Evolutionary conservation across 768 basidiomycete species (phyloP).

Genomic region (Boletus pseudopeckii): DNA sequence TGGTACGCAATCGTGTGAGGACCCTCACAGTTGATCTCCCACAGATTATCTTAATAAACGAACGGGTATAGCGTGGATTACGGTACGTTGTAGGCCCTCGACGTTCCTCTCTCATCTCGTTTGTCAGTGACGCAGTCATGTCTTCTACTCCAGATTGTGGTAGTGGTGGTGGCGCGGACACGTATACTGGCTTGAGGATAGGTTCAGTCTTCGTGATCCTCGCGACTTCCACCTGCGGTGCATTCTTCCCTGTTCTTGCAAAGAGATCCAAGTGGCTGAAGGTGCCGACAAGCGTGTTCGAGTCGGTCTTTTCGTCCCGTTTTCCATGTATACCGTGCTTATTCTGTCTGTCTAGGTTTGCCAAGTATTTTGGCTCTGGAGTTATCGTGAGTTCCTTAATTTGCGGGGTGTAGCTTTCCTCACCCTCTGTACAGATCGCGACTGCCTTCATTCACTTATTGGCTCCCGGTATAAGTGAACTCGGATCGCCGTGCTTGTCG

Average conservation of each 20-base stretch:
- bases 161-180: constrained; percentile 48
- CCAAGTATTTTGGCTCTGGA: constrained; percentile 89
- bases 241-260: constrained; percentile 70
- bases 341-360: constrained; percentile 48
- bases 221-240: constrained; percentile 52
- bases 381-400: constrained; percentile 60
- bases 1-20: constrained; percentile 5
- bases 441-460: constrained; percentile 88
- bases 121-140: constrained; percentile 12
- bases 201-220: constrained; percentile 76
- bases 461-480: constrained; percentile 66
- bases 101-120: not conserved
- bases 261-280: constrained; percentile 47
- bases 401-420: not conserved
- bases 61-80: not conserved
- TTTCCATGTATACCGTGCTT: not conserved
- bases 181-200: constrained; percentile 53
- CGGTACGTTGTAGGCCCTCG: not conserved
- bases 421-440: constrained; percentile 55
- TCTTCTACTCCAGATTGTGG: constrained; percentile 40
- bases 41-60: constrained; percentile 4
- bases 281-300: constrained; percentile 44
- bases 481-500: constrained; percentile 67
- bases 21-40: constrained; percentile 28
- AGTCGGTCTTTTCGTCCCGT: constrained; percentile 47